phyloP scores from a whole-genome alignment of 441 rosid genomes.

The Euphorbia schlechtendalii region DNA sequence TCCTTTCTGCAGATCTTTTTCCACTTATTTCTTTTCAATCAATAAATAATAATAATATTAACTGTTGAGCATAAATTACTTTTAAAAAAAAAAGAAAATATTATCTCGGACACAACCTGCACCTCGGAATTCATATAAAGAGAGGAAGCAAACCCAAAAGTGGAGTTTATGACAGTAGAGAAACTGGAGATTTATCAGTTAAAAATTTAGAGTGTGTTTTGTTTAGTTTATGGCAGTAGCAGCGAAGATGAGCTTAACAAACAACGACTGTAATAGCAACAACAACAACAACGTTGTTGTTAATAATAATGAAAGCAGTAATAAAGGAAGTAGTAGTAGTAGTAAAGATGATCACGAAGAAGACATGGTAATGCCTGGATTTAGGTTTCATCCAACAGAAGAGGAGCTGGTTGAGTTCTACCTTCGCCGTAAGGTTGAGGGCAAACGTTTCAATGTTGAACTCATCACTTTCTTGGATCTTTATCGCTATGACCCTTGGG shows the following conservation, averaged over 20 bases:
- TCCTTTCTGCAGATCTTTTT: conserved; percentile 39
- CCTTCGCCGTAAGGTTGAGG: conserved; percentile 99
- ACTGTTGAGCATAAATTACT: neutral
- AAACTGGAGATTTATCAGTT: neutral
- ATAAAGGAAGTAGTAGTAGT: too few species aligned
- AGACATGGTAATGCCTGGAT: conserved; percentile 98
- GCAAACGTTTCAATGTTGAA: conserved; percentile 95
- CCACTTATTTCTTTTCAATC: conserved; percentile 7
- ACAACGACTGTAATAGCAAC: conserved; percentile 17
- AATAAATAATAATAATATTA: neutral
- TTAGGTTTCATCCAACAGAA: conserved; percentile 96
- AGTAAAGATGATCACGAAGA: conserved; percentile 58
- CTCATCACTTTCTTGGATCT: conserved; percentile 98
- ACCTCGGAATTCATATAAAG: conserved; percentile 30
- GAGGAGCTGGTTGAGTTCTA: conserved; percentile 98
- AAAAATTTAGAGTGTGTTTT: neutral
- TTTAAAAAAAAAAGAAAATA: neutral
- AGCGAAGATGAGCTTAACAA: conserved; percentile 39
- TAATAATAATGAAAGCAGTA: neutral
- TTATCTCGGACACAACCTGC: conserved; percentile 29
- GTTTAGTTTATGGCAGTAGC: conserved; percentile 60
- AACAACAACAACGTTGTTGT: conserved; percentile 10
- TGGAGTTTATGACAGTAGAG: conserved; percentile 8
- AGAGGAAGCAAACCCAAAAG: conserved; percentile 3
- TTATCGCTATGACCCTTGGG: conserved; percentile 99